Base-by-base conservation (phyloP, 805 yeast species). In the Saccharomycopsis guyanensis region DNA sequence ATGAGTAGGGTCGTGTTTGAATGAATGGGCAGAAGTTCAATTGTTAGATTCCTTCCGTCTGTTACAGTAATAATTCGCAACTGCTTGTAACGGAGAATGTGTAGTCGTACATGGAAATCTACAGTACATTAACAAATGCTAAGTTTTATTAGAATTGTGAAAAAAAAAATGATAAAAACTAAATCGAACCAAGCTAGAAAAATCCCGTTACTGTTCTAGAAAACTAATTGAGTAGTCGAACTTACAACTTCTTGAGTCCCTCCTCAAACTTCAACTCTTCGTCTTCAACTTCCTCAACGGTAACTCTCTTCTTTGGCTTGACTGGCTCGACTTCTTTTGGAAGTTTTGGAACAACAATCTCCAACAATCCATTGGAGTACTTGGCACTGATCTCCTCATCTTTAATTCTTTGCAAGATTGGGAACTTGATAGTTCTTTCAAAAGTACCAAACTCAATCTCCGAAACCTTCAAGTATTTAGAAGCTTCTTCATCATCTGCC, bases 401-500 rank as follows among this genome's bases (percentile, higher is more conserved):
- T 32, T 68, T 60, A 33, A 78, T 68, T 45, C 69, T 65, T 40
- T 81, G 80, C 42, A 71, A 59, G 1, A 69, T 66, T 18, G 83
- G 82, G 56, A 78, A 69, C 51, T 72, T 75, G 43, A 78, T 59
- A 31, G 73, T 66, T 63, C 84, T 71, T 57, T 76, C 78, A 56
- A 78, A 73, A 1, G 71, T 66, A 12, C 83, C 84, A 33, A 73
- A 68, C 57, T 73, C 70, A 46, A 78, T 67, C 60, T 78, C 84
- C 20, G 75, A 65, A 19, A 74, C 67, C 50, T 71, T 72, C 43
- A 73, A 49, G 42, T 60, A 57, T 45, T 66, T 57, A 23, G 65
- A 65, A 18, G 65, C 66, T 7, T 35, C 44, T 3, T 29, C 38
- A 3, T 66, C 65, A 20, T 64, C 59, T n/a, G 66, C 61, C 4